Percentiles rank a stretch among this genome's conserved stretches.
Evolutionary conservation across 306 rosid genomes (phyloP).

Genomic region (Prunus dulcis): DNA sequence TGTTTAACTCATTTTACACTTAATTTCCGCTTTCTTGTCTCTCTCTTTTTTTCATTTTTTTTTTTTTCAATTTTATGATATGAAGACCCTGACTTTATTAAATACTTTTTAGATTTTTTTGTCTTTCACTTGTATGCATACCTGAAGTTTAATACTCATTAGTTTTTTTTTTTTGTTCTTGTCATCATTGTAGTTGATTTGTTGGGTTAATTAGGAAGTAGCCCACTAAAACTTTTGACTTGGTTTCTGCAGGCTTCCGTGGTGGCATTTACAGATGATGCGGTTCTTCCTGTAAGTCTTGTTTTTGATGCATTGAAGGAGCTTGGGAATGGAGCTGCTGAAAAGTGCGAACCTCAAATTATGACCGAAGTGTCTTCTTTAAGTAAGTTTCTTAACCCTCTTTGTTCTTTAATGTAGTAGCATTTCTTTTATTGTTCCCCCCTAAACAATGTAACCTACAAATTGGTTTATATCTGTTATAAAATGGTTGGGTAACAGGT

Average conservation of each 20-base stretch:
- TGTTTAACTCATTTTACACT: background rate
- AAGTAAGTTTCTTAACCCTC: constrained; percentile 29
- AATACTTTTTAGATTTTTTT: too few species aligned
- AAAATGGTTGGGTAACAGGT: background rate
- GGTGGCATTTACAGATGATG: constrained; percentile 66
- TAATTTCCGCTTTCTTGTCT: background rate
- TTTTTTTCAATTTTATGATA: background rate
- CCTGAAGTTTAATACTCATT: background rate
- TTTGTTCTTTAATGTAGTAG: background rate
- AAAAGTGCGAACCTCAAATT: constrained; percentile 45
- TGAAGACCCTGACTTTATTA: background rate
- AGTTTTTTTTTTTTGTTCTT: background rate
- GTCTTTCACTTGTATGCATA: background rate
- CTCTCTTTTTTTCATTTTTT: background rate
- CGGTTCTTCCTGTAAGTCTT: constrained; percentile 42
- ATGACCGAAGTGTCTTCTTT: constrained; percentile 54
- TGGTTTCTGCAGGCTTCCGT: constrained; percentile 41
- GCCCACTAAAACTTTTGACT: background rate
- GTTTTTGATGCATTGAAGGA: constrained; percentile 41
- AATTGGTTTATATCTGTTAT: background rate
- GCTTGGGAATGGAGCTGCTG: constrained; percentile 26
- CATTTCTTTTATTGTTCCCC: background rate
- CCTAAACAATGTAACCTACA: background rate
- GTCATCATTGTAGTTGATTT: background rate
- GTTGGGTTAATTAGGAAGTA: background rate